Evolutionary conservation across 139 green algal genomes (phyloP).

Genomic region (Chlamydomonas urium): DNA sequence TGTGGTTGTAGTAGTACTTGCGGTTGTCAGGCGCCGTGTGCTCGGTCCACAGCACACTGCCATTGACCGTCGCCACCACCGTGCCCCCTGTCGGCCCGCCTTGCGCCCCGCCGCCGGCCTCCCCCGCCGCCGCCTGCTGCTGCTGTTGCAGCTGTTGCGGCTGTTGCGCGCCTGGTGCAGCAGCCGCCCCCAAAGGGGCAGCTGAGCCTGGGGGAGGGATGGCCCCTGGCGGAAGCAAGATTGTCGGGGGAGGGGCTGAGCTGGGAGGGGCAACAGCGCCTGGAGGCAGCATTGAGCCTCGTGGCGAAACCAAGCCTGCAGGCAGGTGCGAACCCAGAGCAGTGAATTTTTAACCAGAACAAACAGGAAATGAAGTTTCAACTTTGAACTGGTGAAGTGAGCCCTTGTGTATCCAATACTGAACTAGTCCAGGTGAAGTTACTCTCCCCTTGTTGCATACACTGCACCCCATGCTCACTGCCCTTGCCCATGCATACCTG

Average conservation of each 20-base stretch:
- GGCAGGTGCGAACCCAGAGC: neutral
- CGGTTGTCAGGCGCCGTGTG: conserved; percentile 82
- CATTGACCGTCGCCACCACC: neutral
- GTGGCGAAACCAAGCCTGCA: neutral
- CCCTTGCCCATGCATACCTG: conserved; percentile 8
- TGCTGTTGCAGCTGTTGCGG: conserved; percentile 25
- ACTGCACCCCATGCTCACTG: neutral
- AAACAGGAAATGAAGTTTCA: neutral
- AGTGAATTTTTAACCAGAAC: too few relatives aligned
- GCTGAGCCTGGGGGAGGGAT: conserved; percentile 1
- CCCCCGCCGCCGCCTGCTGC: conserved; percentile 21
- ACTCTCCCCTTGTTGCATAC: too few relatives aligned
- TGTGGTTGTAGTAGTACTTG: conserved; percentile 91
- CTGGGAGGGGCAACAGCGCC: neutral
- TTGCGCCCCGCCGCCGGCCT: neutral
- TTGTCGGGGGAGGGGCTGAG: neutral
- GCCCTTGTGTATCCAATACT: too few relatives aligned
- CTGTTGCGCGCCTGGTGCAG: conserved; percentile 10
- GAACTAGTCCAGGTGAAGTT: too few relatives aligned
- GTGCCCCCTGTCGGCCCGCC: neutral
- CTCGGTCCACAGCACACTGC: conserved; percentile 76
- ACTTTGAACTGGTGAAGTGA: neutral
- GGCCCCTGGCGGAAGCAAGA: neutral
- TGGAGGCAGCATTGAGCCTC: neutral
- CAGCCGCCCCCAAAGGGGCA: neutral